Percentiles rank a stretch among this genome's conserved stretches.
Conservation (phyloP, 495 filamentous ascomycete genomes). For the Aspergillus asperescens region DNA sequence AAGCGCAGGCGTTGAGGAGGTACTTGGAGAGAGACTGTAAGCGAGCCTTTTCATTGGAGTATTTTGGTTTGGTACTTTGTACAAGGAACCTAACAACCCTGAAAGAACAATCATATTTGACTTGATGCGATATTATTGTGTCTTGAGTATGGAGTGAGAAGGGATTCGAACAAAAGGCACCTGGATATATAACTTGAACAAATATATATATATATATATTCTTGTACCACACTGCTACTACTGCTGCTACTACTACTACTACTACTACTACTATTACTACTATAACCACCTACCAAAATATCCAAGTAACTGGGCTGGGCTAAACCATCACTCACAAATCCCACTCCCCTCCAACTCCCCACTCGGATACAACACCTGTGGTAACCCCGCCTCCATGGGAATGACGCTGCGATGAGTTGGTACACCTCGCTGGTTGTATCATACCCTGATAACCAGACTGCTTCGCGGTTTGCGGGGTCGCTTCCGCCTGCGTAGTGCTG, state of each 20-base stretch:
- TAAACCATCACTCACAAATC: not conserved
- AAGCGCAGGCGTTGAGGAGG: not conserved
- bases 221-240: no score
- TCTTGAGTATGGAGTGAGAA: no score
- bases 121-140: no score
- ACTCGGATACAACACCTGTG: constrained; percentile 26
- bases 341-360: constrained; percentile 4
- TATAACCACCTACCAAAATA: no score
- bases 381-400: constrained; percentile 28
- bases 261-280: no score
- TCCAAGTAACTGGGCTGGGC: not conserved
- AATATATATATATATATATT: no score
- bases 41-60: not conserved
- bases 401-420: constrained; percentile 14
- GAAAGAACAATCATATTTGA: no score
- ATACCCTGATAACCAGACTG: constrained; percentile 65
- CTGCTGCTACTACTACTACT: no score
- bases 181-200: no score
- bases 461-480: constrained; percentile 69
- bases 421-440: constrained; percentile 32
- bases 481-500: constrained; percentile 61
- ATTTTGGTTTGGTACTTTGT: no score
- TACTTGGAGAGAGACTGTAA: not conserved
- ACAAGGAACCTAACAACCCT: no score
- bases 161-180: no score